Evolutionary conservation across 495 filamentous ascomycete genomes (phyloP), one percentile per base, ranked within the genome.

Genomic region (Aspergillus indologenus): DNA sequence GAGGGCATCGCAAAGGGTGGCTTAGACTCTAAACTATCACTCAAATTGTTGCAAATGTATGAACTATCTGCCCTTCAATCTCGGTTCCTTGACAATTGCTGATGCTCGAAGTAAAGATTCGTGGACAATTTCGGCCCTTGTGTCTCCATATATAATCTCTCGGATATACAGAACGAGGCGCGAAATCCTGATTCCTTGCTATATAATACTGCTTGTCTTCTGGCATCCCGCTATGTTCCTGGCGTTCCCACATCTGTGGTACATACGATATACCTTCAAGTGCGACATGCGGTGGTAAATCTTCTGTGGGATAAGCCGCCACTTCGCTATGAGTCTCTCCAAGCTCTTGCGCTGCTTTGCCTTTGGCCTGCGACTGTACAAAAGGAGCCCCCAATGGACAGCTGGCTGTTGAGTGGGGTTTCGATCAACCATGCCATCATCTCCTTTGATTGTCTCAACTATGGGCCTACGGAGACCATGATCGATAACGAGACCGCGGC

Each of bases 401-500:
- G 71, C 65, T 76, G 74, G 74, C 65, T 76, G 31, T 56, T 76
- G 66, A 76, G 74, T 62, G 72, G 72, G 64, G 71, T 72, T 60
- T 72, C 72, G 22, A 72, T 76, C 58, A 72, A 76, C 54, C 74
- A 76, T 65, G 72, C 72, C 20, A 64, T 72, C 11, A 61, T 66
- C 31, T 68, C 71, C 26, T 73, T 76, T 59, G 61, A 60, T 21
- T 73, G 74, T 44, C 63, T 74, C 29, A 69, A 69, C 50, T 58
- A 56, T 24, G 45, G 53, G 5, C 65, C 67, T 8, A 53, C 46
- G 18, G 73, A 73, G 44, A 60, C 50, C 43, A 48, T 68, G 42
- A 58, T 71, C 21, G 61, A 65, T 20, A 68, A 73, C 49, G 69
- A 72, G n/a, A 67, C 66, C 53, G 60, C 71, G 29, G 54, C 61